Base-by-base conservation (phyloP, 441 rosid genomes). In the Lepidium campestre region DNA sequence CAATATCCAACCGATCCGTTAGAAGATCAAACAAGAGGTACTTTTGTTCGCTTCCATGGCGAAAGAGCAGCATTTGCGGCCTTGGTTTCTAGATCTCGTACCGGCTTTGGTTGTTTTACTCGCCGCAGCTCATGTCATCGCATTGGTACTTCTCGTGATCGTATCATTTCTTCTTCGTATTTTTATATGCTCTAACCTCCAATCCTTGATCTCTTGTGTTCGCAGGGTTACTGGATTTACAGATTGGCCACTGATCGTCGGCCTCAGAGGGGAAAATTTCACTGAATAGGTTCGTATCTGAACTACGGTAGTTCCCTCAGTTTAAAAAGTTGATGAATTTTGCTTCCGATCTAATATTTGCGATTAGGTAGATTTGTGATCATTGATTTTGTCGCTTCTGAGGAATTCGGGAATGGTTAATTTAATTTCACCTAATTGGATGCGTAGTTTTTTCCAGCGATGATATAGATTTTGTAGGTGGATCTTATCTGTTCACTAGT, bases 181-280 rank as follows among this genome's bases (percentile, higher is more conserved):
- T 11, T n/a, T 4, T 6, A 4, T 37, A n/a, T 17, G 18, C 12
- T 67, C 50, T 53, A 50, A 57, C 7, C 4, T 27, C 23, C 5
- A 27, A 22, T 62, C 32, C 12, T 10, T 50, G 20, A 32, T 75
- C 35, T 41, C 11, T n/a, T 22, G 3, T 19, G 3, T 6, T 76
- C 10, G 48, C 40, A 89, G 96, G 98, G 82, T 22, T 91, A 87
- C 71, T 91, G 96, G 98, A 86, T 91, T 72, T 91, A 87, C 82
- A 83, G 86, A 73, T 75, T 91, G 74, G 93, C 93, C 8, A 81
- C 86, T 50, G 91, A 89, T 65, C 91, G 81, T 73, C 90, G 84
- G 56, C 85, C 93, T 13, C 85, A 77, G 78, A 84, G 98, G 75
- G 83, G 93, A 32, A 91, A 91, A 70, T 76, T 87, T 20, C 90